phyloP scores from a whole-genome alignment of 2,329 filamentous ascomycete genomes.

The Botrytis elliptica region DNA sequence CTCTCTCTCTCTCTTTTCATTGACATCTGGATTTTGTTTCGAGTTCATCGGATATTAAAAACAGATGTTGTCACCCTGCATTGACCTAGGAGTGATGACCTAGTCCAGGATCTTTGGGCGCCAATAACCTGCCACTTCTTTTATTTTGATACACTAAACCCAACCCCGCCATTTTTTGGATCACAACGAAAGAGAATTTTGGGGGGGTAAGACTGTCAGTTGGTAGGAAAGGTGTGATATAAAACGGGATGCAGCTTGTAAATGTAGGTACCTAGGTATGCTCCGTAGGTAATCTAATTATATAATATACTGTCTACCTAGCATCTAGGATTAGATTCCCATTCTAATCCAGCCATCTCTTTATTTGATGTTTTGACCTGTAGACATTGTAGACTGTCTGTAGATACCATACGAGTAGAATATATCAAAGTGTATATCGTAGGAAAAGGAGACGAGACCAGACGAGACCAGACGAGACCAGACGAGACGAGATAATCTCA shows the following conservation, averaged over 20 bases:
- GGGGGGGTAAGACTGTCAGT: background rate
- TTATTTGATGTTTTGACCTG: background rate
- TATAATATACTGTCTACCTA: background rate
- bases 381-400: background rate
- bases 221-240: background rate
- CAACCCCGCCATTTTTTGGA: constrained; percentile 18
- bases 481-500: constrained; percentile 1
- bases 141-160: background rate
- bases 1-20: background rate
- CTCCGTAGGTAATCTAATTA: background rate
- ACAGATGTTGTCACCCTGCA: constrained; percentile 14
- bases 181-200: background rate
- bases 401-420: background rate
- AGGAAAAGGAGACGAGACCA: background rate
- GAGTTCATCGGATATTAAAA: background rate
- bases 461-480: background rate
- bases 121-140: constrained; percentile 19
- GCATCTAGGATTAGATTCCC: background rate
- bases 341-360: constrained; percentile 2
- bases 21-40: background rate
- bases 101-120: constrained; percentile 13
- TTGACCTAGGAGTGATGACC: background rate
- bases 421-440: background rate
- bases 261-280: background rate
- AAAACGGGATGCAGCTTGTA: background rate